phyloP scores from a whole-genome alignment of 2,329 filamentous ascomycete genomes.

The Penicillium brasilianum region DNA sequence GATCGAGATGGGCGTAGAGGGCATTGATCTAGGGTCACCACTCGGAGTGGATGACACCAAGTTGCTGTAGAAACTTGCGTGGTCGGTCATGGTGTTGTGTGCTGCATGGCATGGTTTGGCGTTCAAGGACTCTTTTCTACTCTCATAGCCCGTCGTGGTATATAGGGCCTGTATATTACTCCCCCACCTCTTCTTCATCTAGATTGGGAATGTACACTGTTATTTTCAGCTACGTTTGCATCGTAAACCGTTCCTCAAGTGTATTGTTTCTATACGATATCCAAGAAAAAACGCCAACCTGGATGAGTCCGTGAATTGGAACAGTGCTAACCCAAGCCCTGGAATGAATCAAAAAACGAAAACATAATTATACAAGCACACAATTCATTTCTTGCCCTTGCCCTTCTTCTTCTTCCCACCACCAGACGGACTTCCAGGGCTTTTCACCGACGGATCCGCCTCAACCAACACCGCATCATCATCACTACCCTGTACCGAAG shows the following conservation, averaged over 20 bases:
- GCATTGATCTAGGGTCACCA: constrained; percentile 39
- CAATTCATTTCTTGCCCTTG: constrained; percentile 53
- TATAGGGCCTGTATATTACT: constrained; percentile 22
- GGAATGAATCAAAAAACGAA: constrained; percentile 2
- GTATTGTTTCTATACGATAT: neutral
- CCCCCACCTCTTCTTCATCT: constrained; percentile 1
- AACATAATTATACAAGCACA: constrained; percentile 21
- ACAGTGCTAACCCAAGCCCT: constrained; percentile 9
- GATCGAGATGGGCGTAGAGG: constrained; percentile 44
- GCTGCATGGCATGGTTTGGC: constrained; percentile 22
- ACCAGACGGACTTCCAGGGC: constrained; percentile 26
- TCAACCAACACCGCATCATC: constrained; percentile 83
- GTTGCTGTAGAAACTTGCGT: constrained; percentile 13
- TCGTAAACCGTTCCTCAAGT: neutral
- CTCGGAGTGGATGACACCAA: constrained; percentile 35
- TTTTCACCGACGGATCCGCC: constrained; percentile 50
- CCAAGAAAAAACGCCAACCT: constrained; percentile 12
- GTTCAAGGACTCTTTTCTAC: constrained; percentile 13
- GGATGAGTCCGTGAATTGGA: constrained; percentile 12
- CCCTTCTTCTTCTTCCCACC: constrained; percentile 52
- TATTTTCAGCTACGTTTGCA: neutral
- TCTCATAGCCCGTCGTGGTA: constrained; percentile 1
- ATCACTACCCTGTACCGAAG: constrained; percentile 56
- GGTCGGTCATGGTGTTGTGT: neutral
- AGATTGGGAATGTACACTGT: constrained; percentile 15